These are phyloP conservation scores for Phyllosticta citribraziliensis DNA, from an alignment of 2,329 filamentous ascomycete genomes.

Conservation along the genomic window DNA sequence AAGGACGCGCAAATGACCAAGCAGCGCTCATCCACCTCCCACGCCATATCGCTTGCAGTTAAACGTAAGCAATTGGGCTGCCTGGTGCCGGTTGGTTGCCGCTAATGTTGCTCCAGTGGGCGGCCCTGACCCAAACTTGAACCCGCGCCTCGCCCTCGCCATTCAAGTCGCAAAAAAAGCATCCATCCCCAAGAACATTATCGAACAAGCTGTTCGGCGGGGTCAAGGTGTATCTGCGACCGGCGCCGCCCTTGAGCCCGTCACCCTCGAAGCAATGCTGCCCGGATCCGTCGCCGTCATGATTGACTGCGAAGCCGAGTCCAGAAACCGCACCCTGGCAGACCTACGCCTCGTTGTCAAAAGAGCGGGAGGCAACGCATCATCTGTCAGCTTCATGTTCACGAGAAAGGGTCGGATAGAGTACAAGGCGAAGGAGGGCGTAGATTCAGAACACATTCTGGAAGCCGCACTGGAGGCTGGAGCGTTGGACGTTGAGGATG, in stretches of 20 bases:
- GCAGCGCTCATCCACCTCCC: conserved; percentile 57
- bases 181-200: conserved; percentile 72
- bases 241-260: conserved; percentile 64
- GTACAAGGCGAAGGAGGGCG: conserved; percentile 50
- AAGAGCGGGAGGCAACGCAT: conserved; percentile 56
- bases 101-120: conserved; percentile 44
- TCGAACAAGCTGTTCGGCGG: conserved; percentile 77
- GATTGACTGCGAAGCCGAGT: conserved; percentile 79
- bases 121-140: conserved; percentile 62
- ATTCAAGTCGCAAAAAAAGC: conserved; percentile 74
- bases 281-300: conserved; percentile 66
- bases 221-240: conserved; percentile 74
- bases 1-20: conserved; percentile 72
- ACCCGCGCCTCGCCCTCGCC: conserved; percentile 64
- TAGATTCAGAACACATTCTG: conserved; percentile 55
- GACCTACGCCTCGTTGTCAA: conserved; percentile 66
- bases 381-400: conserved; percentile 77
- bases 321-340: conserved; percentile 60
- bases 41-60: conserved; percentile 64
- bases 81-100: background rate
- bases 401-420: conserved; percentile 66
- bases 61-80: conserved; percentile 46
- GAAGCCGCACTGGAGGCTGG: conserved; percentile 79
- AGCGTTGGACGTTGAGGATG: conserved; percentile 60
- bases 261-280: conserved; percentile 73